Evolutionary conservation across 108 stramenopile species (phyloP), one percentile per base, ranked within the genome.

Genomic region (Cyclotella choctawhatcheeana): DNA sequence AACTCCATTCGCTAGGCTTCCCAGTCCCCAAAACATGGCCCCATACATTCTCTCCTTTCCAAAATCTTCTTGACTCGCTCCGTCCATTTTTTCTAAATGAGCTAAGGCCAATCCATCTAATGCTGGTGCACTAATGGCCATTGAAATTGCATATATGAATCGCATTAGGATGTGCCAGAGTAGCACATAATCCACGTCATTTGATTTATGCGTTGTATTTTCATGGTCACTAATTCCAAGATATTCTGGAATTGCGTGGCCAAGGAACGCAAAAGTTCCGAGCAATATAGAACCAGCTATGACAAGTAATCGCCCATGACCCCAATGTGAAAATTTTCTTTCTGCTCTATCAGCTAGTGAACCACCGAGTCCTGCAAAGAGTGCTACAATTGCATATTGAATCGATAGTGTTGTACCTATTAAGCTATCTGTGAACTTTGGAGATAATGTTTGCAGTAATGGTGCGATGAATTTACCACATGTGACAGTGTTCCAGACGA

Each of bases 21-120:
- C 69, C 17, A 88, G 3, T 0, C 82, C 87, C 89, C 89, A 90
- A 29, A 61, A 77, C 37, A 86, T 43, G 13, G 87, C 91, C 29
- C 91, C 91, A 37, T 65, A 65, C 64, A 74, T 50, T 30, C 64
- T 33, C 18, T 74, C 73, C 27, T 66, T 58, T 17, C 73, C 73
- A 32, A 66, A 74, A 21, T 74, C 73, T 6, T 24, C 43, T 50
- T 44, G 63, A 24, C 64, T 44, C 13, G 64, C 64, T 16, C 64
- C 73, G 26, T 74, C 64, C 22, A 74, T 74, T 22, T 22, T 32
- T 21, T 74, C 64, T 22, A 64, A 48, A 14, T 64, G 63, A 47
- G 63, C 63, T 16, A 64, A 30, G 29, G 63, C 45, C 17, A 74
- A 45, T 5, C 73, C 73, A 66, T 74, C 73, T n/a, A 74, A 27